Base-by-base conservation (phyloP, 352 stramenopile genomes). In the Globisporangium radiosum region DNA sequence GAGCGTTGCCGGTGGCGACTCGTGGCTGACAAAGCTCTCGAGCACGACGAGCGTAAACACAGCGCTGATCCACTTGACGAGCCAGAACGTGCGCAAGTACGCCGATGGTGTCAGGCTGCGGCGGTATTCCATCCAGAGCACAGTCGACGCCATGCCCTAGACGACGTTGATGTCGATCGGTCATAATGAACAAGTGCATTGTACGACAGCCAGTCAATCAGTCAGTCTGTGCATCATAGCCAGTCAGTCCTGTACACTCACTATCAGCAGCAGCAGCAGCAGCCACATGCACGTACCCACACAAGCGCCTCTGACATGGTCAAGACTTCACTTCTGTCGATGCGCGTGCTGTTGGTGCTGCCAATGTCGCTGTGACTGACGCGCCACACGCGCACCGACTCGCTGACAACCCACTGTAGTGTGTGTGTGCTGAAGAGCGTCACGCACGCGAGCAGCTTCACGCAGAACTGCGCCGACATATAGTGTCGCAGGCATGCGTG, bases 61-160 rank as follows among this genome's bases (percentile, higher is more conserved):
- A 1, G 63, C 59, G 15, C 74, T 56, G 49, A 85, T 59, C 76
- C 81, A 91, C 56, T 78, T 82, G 47, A 73, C 38, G 7, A 84
- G 42, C 81, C 81, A 91, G 45, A 87, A 86, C 39, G 71, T 45
- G n/a, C 78, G 77, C 48, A 91, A 59, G 36, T 80, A 71, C 44
- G 65, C 43, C 4, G 78, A 89, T 11, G 78, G 81, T 39, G 77
- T 79, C 47, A 76, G 60, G 14, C 77, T 76, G 10, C 81, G 78
- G 2, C 81, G 75, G 64, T 89, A 86, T 50, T 88, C 81, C 78
- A 91, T 91, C 81, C 81, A 91, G 19, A 91, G 69, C 42, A 89
- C 69, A 37, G 64, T 65, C 7, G 67, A 67, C 36, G 76, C 73
- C 60, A 68, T 83, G 5, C 73, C 73, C 75, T 82, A 38, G 2